Percentiles rank a stretch among this genome's conserved stretches.
Evolutionary conservation across 2,329 filamentous ascomycete genomes (phyloP).

Genomic region (Laburnicola sp.): DNA sequence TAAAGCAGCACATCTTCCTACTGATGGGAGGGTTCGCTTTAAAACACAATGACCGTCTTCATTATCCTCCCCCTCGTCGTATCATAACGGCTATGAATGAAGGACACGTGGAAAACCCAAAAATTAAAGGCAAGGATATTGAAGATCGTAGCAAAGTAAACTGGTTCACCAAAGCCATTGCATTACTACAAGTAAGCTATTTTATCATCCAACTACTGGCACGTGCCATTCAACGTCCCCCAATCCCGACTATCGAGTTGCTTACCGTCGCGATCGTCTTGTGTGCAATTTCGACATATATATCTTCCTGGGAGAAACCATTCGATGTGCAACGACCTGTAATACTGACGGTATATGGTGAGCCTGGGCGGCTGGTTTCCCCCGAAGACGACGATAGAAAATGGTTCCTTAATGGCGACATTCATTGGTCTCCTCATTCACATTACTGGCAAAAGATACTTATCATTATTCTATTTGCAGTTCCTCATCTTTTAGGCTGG

Average conservation of each 20-base stretch:
- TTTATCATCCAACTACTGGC: constrained; percentile 17
- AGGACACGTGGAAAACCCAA: neutral
- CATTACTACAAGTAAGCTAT: constrained; percentile 16
- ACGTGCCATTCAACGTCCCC: constrained; percentile 12
- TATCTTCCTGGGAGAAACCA: constrained; percentile 20
- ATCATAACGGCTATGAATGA: neutral
- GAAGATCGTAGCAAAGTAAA: constrained; percentile 18
- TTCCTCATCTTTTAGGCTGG: constrained; percentile 16
- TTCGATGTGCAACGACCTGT: constrained; percentile 17
- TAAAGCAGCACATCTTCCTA: constrained; percentile 14
- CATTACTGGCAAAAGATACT: neutral
- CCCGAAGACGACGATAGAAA: neutral
- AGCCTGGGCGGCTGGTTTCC: neutral
- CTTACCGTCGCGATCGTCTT: constrained; percentile 22
- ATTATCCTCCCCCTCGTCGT: neutral
- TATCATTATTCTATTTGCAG: neutral
- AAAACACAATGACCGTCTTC: neutral
- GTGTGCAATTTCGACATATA: constrained; percentile 16
- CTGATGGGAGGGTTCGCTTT: constrained; percentile 17
- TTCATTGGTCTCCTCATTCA: neutral
- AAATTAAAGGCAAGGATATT: constrained; percentile 9
- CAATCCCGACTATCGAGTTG: constrained; percentile 21
- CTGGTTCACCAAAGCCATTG: constrained; percentile 13
- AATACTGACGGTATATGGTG: neutral
- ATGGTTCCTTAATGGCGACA: neutral